Conservation (phyloP, 495 filamentous ascomycete genomes). For the Xylaria grammica region DNA sequence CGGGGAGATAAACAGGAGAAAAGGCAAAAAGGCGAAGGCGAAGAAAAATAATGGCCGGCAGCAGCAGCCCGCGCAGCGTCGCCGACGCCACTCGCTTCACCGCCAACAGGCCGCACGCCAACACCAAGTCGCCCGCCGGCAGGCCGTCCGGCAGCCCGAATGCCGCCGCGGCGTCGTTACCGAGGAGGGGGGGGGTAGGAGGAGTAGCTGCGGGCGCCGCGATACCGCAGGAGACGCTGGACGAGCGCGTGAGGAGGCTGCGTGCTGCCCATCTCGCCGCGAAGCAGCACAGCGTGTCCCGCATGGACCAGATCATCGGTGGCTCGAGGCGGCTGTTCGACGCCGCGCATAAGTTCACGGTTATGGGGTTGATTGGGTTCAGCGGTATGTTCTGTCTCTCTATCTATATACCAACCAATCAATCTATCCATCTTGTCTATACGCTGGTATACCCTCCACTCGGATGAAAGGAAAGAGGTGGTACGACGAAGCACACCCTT, state of each 20-base stretch:
- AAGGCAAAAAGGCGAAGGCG: background rate
- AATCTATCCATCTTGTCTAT: too few species aligned
- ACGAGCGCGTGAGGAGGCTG: constrained; percentile 86
- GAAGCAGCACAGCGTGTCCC: constrained; percentile 65
- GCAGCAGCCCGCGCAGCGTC: constrained; percentile 80
- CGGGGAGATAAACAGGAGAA: background rate
- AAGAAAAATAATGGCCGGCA: constrained; percentile 8
- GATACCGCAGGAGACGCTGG: constrained; percentile 71
- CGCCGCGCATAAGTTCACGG: constrained; percentile 77
- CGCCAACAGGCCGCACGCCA: constrained; percentile 85
- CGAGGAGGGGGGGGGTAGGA: constrained; percentile 10
- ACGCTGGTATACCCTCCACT: too few species aligned
- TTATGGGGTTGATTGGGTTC: constrained; percentile 74
- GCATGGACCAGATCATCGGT: constrained; percentile 72
- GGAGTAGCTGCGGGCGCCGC: background rate
- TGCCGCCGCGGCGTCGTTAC: constrained; percentile 14
- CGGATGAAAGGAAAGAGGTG: too few species aligned
- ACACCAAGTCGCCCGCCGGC: constrained; percentile 63
- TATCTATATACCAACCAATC: too few species aligned
- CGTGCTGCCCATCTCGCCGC: constrained; percentile 78
- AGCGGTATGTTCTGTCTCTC: constrained; percentile 65
- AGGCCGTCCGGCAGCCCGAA: constrained; percentile 8
- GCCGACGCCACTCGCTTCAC: constrained; percentile 96
- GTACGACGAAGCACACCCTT: too few species aligned
- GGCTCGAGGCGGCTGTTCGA: constrained; percentile 78